Percentiles rank a stretch among this genome's conserved stretches.
These are phyloP conservation scores for Diaporthe citriasiana DNA, from an alignment of 2,329 filamentous ascomycete genomes.

Conservation along the genomic window DNA sequence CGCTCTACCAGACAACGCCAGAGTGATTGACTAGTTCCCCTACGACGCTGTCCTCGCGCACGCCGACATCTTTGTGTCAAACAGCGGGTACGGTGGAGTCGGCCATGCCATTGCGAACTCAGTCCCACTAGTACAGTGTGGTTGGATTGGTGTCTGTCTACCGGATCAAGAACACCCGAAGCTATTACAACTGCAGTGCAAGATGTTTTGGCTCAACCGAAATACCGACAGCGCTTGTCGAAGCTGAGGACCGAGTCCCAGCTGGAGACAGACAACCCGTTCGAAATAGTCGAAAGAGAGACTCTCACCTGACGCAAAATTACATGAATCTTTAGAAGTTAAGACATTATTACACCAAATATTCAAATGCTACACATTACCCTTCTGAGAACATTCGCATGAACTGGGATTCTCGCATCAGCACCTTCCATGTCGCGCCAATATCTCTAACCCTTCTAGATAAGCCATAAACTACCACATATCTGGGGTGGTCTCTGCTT, in stretches of 20 bases:
- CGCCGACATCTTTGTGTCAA: background rate
- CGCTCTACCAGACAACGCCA: too few species aligned
- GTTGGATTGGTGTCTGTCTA: background rate
- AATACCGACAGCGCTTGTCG: background rate
- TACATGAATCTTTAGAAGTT: too few species aligned
- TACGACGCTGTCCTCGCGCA: too few species aligned
- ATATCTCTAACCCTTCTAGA: accelerated
- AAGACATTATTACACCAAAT: too few species aligned
- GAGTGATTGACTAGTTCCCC: too few species aligned
- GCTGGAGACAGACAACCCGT: background rate
- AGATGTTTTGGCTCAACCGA: background rate
- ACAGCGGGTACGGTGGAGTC: background rate
- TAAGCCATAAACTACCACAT: background rate
- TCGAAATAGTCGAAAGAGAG: background rate
- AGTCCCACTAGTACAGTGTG: background rate
- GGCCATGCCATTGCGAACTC: background rate
- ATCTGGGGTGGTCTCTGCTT: background rate
- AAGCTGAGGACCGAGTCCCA: background rate
- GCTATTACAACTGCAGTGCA: background rate
- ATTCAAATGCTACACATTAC: too few species aligned
- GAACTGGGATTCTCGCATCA: too few species aligned
- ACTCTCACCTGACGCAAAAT: background rate
- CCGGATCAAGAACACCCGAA: constrained; percentile 36
- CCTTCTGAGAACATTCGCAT: too few species aligned
- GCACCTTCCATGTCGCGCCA: background rate